These are phyloP conservation scores for Dunaliella sp. DNA, from an alignment of 139 green algal species.

Conservation along the genomic window DNA sequence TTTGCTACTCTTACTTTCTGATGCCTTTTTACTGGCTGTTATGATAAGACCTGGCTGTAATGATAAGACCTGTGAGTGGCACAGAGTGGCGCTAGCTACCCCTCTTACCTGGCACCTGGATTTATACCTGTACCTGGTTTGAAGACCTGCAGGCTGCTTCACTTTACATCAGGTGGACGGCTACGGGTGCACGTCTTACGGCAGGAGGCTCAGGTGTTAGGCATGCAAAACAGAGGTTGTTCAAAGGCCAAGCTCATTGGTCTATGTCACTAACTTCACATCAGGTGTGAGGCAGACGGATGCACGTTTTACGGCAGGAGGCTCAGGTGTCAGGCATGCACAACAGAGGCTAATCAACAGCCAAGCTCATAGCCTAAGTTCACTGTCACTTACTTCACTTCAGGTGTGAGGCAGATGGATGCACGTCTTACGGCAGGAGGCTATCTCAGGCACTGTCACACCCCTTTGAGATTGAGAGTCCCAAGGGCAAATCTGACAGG, in stretches of 20 bases:
- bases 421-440: neutral
- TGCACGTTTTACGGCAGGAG: neutral
- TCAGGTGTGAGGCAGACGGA: neutral
- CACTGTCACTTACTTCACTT: neutral
- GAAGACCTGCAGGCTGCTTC: too few species aligned
- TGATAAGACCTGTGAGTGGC: too few species aligned
- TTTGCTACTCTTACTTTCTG: too few species aligned
- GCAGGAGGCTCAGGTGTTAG: neutral
- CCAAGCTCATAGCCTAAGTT: too few species aligned
- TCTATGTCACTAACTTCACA: neutral
- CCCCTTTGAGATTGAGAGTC: too few species aligned
- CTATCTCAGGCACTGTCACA: neutral
- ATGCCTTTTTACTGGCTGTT: too few species aligned
- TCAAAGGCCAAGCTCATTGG: neutral
- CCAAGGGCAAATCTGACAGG: neutral
- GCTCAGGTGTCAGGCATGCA: neutral
- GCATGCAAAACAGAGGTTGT: neutral
- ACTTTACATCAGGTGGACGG: neutral
- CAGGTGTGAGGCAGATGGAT: neutral
- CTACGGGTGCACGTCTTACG: neutral
- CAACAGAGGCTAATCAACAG: too few species aligned
- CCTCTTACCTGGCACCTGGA: too few species aligned
- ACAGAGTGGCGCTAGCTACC: too few species aligned
- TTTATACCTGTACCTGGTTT: too few species aligned
- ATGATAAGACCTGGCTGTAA: too few species aligned